These are phyloP conservation scores for Ceratocystis cacaofunesta DNA, from an alignment of 2,329 filamentous ascomycete genomes.

Conservation along the genomic window DNA sequence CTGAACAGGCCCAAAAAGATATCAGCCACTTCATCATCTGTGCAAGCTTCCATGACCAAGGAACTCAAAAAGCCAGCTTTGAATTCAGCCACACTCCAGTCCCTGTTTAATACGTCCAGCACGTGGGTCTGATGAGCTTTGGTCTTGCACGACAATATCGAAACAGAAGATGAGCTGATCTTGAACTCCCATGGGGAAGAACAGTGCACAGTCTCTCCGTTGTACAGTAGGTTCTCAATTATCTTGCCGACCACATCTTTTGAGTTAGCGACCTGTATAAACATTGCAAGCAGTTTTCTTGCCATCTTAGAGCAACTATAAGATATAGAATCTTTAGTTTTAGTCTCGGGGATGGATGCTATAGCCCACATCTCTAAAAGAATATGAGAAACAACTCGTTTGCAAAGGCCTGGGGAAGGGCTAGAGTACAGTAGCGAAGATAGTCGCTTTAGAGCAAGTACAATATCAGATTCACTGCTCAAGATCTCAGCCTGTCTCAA, in stretches of 20 bases:
- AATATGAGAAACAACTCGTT: slow-evolving; percentile 43
- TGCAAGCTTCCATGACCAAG: slow-evolving; percentile 34
- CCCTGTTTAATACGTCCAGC: slow-evolving; percentile 22
- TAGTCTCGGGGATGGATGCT: slow-evolving; percentile 25
- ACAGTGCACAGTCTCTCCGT: slow-evolving; percentile 29
- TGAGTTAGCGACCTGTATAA: slow-evolving; percentile 41
- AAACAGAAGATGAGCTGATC: slow-evolving; percentile 26
- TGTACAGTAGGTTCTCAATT: slow-evolving; percentile 40
- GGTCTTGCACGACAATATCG: not conserved
- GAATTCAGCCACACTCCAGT: slow-evolving; percentile 32
- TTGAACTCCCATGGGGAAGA: slow-evolving; percentile 38
- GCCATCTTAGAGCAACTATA: slow-evolving; percentile 33
- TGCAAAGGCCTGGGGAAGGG: slow-evolving; percentile 50
- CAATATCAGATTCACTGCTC: slow-evolving; percentile 34
- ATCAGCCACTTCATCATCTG: slow-evolving; percentile 41
- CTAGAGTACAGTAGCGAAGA: slow-evolving; percentile 44
- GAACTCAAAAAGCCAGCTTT: slow-evolving; percentile 35
- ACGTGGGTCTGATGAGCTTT: not conserved
- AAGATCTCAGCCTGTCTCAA: slow-evolving; percentile 31
- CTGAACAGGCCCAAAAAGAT: slow-evolving; percentile 46
- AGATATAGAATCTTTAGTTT: slow-evolving; percentile 29
- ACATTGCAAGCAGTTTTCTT: slow-evolving; percentile 37
- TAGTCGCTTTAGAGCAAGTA: slow-evolving; percentile 39
- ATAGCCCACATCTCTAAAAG: slow-evolving; percentile 50
- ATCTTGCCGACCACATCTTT: slow-evolving; percentile 35